Evolutionary conservation across 2,329 filamentous ascomycete genomes (phyloP).

Genomic region (Sporothrix globosa): DNA sequence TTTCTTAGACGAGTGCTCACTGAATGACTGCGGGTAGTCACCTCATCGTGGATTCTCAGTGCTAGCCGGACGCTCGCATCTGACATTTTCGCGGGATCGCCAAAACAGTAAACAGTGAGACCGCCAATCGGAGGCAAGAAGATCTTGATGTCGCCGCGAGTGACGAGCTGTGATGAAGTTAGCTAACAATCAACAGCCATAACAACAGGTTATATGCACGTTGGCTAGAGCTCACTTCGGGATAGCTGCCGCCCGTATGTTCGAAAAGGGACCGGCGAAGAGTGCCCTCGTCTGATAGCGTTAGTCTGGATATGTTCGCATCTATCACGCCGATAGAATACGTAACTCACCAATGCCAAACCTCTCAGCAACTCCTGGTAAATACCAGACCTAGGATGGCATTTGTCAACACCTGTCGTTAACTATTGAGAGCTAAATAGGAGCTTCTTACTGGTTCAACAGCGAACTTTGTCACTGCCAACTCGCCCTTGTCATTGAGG

Average conservation of each 20-base stretch:
- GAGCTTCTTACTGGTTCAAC: conserved; percentile 76
- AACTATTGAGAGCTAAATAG: neutral
- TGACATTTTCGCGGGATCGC: conserved; percentile 90
- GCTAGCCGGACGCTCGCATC: conserved; percentile 80
- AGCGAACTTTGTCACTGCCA: conserved; percentile 94
- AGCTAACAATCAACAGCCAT: neutral
- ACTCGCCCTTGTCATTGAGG: conserved; percentile 80
- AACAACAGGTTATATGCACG: neutral
- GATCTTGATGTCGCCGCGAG: conserved; percentile 88
- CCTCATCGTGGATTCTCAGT: conserved; percentile 75
- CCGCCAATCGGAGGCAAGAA: conserved; percentile 94
- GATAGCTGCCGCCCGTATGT: conserved; percentile 93
- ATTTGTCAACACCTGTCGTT: neutral
- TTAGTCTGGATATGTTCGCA: too few species aligned
- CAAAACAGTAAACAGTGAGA: conserved; percentile 95
- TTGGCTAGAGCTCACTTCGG: conserved; percentile 60
- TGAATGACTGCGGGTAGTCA: conserved; percentile 39
- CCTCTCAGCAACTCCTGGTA: conserved; percentile 84
- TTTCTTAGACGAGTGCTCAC: neutral
- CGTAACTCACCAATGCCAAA: conserved; percentile 74
- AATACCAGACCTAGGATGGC: conserved; percentile 67
- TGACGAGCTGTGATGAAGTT: conserved; percentile 66
- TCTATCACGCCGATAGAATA: too few species aligned
- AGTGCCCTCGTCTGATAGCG: conserved; percentile 73
- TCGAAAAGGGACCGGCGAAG: conserved; percentile 89